Percentiles rank a stretch among this genome's conserved stretches.
These are phyloP conservation scores for Antrodiella citrinella DNA, from an alignment of 768 basidiomycete genomes.

Conservation along the genomic window DNA sequence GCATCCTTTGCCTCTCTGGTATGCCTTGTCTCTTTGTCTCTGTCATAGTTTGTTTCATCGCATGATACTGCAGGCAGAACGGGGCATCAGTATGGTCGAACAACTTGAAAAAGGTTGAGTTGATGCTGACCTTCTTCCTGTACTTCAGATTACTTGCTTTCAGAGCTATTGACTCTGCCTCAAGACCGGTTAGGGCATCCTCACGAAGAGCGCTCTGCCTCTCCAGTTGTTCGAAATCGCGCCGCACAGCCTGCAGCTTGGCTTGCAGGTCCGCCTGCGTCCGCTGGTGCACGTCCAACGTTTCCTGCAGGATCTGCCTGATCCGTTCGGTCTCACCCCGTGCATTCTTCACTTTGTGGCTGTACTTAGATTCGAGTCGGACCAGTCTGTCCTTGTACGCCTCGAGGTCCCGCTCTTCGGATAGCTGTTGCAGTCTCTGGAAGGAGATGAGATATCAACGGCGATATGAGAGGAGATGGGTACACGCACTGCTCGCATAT, in stretches of 20 bases:
- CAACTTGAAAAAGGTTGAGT: no score
- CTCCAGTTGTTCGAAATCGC: conserved; percentile 3
- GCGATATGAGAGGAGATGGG: background rate
- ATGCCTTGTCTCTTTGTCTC: background rate
- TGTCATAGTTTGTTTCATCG: conserved; percentile 9
- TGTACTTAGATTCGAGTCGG: background rate
- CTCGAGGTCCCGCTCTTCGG: background rate
- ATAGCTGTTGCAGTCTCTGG: background rate
- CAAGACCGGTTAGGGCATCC: background rate
- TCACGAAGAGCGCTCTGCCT: conserved; percentile 5
- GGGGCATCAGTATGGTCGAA: no score
- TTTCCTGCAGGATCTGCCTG: conserved; percentile 2
- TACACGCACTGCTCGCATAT: background rate
- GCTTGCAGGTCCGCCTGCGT: conserved; percentile 2
- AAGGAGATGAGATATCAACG: background rate
- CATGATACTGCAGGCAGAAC: conserved; percentile 14
- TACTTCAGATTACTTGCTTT: conserved; percentile 6
- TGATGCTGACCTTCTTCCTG: conserved; percentile 14
- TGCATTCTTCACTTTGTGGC: background rate
- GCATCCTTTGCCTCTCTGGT: background rate
- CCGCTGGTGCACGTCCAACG: conserved; percentile 4
- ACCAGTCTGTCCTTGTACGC: background rate
- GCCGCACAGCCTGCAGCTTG: background rate
- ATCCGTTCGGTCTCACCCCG: background rate
- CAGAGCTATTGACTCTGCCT: conserved; percentile 5